These are phyloP conservation scores for Penicillium psychrofluorescens DNA, from an alignment of 495 filamentous ascomycete species.

Conservation along the genomic window DNA sequence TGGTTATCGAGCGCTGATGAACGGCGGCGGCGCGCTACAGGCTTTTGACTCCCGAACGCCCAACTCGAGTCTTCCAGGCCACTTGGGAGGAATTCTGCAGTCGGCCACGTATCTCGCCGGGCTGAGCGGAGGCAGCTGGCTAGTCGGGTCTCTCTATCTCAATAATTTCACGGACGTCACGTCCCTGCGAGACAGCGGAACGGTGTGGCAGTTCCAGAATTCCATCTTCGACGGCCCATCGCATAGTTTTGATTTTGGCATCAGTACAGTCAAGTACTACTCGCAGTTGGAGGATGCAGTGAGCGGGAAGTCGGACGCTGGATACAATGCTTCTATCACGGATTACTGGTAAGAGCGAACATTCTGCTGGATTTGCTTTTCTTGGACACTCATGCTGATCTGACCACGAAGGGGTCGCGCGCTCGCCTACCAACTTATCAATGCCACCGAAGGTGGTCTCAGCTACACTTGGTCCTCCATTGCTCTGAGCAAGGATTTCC, in stretches of 20 bases:
- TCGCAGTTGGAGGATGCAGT: constrained; percentile 55
- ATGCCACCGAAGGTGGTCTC: constrained; percentile 68
- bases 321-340: constrained; percentile 71
- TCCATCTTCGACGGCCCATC: constrained; percentile 67
- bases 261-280: constrained; percentile 59
- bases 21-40: constrained; percentile 75
- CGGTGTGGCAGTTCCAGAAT: constrained; percentile 69
- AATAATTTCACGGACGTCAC: constrained; percentile 85
- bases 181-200: constrained; percentile 42
- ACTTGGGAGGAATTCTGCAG: constrained; percentile 84
- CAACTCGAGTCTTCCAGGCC: constrained; percentile 56
- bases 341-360: constrained; percentile 63
- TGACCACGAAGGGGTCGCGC: constrained; percentile 47
- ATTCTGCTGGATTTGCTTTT: constrained; percentile 5
- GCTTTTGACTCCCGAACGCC: constrained; percentile 75
- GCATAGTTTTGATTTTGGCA: constrained; percentile 40
- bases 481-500: constrained; percentile 58
- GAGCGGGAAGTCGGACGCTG: constrained; percentile 56
- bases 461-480: constrained; percentile 87
- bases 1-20: constrained; percentile 83
- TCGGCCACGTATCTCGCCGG: constrained; percentile 77
- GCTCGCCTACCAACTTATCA: constrained; percentile 77
- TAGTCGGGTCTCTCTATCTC: constrained; percentile 74
- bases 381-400: constrained; percentile 1
- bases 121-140: constrained; percentile 82